Conservation (phyloP, 2,329 filamentous ascomycete genomes). For the Colletotrichum sojae region DNA sequence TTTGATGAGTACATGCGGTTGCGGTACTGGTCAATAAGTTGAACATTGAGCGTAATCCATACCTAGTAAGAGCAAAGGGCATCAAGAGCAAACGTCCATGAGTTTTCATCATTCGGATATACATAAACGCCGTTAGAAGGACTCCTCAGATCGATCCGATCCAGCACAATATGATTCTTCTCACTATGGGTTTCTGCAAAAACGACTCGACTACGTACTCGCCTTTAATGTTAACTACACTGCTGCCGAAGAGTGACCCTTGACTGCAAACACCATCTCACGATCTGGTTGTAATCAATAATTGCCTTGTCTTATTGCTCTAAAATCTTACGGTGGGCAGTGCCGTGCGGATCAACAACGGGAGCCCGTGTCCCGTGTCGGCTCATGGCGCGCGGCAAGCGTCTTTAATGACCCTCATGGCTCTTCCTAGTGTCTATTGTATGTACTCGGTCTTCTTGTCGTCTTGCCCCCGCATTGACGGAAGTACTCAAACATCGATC, state of each 20-base stretch:
- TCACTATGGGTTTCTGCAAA: neutral
- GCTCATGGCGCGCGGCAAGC: constrained; percentile 21
- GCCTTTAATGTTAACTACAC: neutral
- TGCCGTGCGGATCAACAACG: constrained; percentile 7
- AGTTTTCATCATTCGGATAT: no score
- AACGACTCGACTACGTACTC: neutral
- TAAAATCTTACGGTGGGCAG: neutral
- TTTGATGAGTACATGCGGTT: no score
- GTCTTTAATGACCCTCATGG: constrained; percentile 15
- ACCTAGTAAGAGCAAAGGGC: no score
- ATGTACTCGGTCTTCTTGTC: neutral
- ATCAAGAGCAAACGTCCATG: no score
- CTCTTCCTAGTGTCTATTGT: neutral
- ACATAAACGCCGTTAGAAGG: no score
- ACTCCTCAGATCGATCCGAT: no score
- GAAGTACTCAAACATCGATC: neutral
- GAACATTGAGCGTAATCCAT: no score
- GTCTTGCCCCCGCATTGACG: constrained; percentile 22
- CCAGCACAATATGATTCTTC: no score
- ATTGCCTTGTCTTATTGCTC: constrained; percentile 5
- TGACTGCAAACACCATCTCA: neutral
- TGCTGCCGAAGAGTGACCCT: neutral
- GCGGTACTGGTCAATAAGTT: no score
- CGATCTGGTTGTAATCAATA: neutral
- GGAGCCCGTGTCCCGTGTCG: constrained; percentile 15